Base-by-base conservation (phyloP, 2,329 filamentous ascomycete species). In the Hypomyces rosellus region DNA sequence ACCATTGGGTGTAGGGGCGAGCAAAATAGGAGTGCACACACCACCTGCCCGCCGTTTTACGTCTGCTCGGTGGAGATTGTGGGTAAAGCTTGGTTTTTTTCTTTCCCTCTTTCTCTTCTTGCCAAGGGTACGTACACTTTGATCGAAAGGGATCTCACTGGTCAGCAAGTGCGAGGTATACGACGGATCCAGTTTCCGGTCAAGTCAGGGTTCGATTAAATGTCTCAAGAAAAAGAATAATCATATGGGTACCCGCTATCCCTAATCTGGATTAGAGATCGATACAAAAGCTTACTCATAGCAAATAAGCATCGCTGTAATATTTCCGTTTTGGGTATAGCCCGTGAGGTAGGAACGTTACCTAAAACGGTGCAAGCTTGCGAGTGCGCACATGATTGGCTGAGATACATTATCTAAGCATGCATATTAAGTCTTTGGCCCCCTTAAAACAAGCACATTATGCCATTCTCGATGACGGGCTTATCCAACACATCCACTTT, bases 1-100 rank as follows among this genome's bases (percentile, higher is more conserved):
- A 12, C 12, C 15, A 52, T 52, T 52, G 50, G 50, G 8, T 16
- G 16, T 6, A 37, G 36, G 25, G 4, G 25, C 25, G 25, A 30
- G 25, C 25, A 30, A 30, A 30, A 30, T 8, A 30, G 16, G 18
- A 34, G 34, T 9, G 11, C 9, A 38, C 39, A 39, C 39, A 45
- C 49, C 50, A 34, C 34, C 18, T 38, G 50, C 34, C 41, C 46
- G 39, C 34, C 16, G 50, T 51, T 33, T 45, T 48, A 20, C 39
- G 39, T 45, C 42, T n/a, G 25, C 25, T n/a, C 22, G 20, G 42
- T 45, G 42, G n/a, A 33, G 22, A 45, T 14, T 33, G 22, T 30
- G 42, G 20, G 14, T 30, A 14, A 30, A 30, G 25, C 25, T 30
- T 30, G 25, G 25, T 30, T 30, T 30, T 30, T 20, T 20, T 20